Conservation (phyloP, 768 basidiomycete genomes). For the Rhizopogon vulgaris region DNA sequence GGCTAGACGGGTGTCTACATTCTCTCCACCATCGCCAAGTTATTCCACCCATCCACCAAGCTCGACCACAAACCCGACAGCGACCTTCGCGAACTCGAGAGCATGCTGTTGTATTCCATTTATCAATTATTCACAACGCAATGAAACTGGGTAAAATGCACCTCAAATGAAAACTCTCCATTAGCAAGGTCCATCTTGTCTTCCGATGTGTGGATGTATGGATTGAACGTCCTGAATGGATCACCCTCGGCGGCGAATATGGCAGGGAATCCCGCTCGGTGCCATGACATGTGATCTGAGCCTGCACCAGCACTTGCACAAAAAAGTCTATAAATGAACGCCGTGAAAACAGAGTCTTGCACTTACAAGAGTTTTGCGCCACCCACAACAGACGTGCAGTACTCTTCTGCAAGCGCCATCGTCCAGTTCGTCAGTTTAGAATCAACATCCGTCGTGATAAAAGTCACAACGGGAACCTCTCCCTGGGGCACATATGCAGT, state of each 20-base stretch:
- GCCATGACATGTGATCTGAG: constrained; percentile 44
- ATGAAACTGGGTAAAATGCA: background rate
- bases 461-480: constrained; percentile 9
- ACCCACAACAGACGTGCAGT: constrained; percentile 7
- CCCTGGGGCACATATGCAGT: constrained; percentile 26
- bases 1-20: background rate
- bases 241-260: constrained; percentile 40
- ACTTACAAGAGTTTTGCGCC: constrained; percentile 28
- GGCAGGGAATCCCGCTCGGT: constrained; percentile 34
- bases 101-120: constrained; percentile 43
- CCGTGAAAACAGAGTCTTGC: background rate
- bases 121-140: background rate
- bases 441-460: constrained; percentile 34
- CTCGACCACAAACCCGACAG: constrained; percentile 53
- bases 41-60: constrained; percentile 23
- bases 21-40: background rate
- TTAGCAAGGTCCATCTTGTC: constrained; percentile 17
- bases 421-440: constrained; percentile 37
- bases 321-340: background rate
- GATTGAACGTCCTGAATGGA: constrained; percentile 34
- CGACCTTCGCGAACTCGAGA: constrained; percentile 55
- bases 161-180: constrained; percentile 40
- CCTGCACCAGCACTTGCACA: constrained; percentile 31
- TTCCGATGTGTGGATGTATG: constrained; percentile 32
- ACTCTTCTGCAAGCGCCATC: constrained; percentile 29